Conservation (phyloP, 352 stramenopile genomes). For the Aphanomyces cochlioides region DNA sequence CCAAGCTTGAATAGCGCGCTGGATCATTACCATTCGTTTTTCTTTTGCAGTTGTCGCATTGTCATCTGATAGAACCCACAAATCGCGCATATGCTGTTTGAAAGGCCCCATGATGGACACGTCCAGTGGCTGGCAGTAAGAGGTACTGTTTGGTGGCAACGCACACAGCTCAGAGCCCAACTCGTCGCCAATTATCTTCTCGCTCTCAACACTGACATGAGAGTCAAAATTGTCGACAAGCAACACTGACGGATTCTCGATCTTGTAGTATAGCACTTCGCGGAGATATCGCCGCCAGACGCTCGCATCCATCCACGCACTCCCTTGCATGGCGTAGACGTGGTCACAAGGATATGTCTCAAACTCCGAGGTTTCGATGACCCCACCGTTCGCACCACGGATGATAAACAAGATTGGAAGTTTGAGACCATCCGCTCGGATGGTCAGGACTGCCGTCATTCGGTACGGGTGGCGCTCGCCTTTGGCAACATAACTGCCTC, state of each 20-base stretch:
- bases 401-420: slow-evolving; percentile 35
- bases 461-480: slow-evolving; percentile 30
- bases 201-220: slow-evolving; percentile 17
- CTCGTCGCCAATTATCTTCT: neutral
- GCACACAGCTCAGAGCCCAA: slow-evolving; percentile 14
- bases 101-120: slow-evolving; percentile 26
- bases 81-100: slow-evolving; percentile 29
- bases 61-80: neutral
- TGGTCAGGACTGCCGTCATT: slow-evolving; percentile 30
- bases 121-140: slow-evolving; percentile 29
- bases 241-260: slow-evolving; percentile 30
- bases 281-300: slow-evolving; percentile 30
- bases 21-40: neutral
- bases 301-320: slow-evolving; percentile 32
- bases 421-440: slow-evolving; percentile 32
- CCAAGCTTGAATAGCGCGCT: neutral
- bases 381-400: slow-evolving; percentile 15
- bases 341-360: slow-evolving; percentile 28
- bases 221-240: slow-evolving; percentile 35
- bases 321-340: slow-evolving; percentile 32
- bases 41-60: slow-evolving; percentile 2
- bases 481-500: neutral
- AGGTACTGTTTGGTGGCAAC: slow-evolving; percentile 28
- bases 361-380: slow-evolving; percentile 30
- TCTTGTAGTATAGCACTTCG: slow-evolving; percentile 6